Evolutionary conservation across 192 early-diverging fungal species (phyloP).

Genomic region (Spizellomyces punctatus): DNA sequence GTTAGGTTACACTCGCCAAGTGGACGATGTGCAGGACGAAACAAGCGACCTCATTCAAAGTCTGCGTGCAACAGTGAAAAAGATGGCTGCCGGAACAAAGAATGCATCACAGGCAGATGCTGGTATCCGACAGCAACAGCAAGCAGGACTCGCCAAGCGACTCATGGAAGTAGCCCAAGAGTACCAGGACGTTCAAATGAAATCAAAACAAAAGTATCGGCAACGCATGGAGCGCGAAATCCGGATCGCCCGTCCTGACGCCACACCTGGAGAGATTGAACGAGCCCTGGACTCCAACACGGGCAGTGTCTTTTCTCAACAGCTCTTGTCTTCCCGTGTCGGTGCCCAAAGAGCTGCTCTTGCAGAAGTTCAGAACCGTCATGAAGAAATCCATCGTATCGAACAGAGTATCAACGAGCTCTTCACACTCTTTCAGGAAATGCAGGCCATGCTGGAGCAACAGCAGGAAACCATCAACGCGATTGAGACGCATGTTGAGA

Average conservation of each 20-base stretch:
- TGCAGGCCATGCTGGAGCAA: conserved; percentile 61
- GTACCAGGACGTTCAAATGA: conserved; percentile 43
- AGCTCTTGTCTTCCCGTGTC: conserved; percentile 55
- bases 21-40: conserved; percentile 38
- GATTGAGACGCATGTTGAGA: conserved; percentile 50
- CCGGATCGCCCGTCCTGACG: conserved; percentile 57
- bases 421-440: conserved; percentile 63
- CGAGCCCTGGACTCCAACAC: conserved; percentile 53
- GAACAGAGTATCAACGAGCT: conserved; percentile 60
- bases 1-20: conserved; percentile 28
- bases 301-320: conserved; percentile 59
- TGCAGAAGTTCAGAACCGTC: conserved; percentile 64
- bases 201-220: conserved; percentile 48
- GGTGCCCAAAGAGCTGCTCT: conserved; percentile 52
- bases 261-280: conserved; percentile 61
- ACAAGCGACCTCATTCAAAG: conserved; percentile 31
- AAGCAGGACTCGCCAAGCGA: conserved; percentile 42
- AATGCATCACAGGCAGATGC: conserved; percentile 28
- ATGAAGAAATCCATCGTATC: conserved; percentile 60
- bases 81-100: conserved; percentile 31
- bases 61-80: conserved; percentile 31
- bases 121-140: conserved; percentile 37
- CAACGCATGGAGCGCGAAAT: conserved; percentile 55
- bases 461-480: conserved; percentile 55
- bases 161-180: conserved; percentile 44